Conservation (phyloP, 1,284 basidiomycete genomes). For the Pyrrhoderma noxium region DNA sequence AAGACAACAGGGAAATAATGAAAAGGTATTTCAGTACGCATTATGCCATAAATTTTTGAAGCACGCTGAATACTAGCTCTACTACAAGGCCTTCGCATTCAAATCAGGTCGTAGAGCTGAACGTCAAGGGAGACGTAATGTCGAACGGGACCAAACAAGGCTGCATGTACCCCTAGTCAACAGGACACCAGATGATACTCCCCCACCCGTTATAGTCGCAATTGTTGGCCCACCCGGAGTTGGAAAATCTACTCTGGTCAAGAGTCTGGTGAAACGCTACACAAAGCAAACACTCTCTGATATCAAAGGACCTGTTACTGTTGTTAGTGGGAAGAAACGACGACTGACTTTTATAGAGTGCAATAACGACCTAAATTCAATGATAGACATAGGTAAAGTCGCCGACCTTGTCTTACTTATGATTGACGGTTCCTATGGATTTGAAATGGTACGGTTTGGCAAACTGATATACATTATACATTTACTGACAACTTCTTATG, state of each 20-base stretch:
- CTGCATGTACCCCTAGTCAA: conserved; percentile 96
- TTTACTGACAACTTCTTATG: not conserved
- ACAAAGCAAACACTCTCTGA: conserved; percentile 93
- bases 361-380: conserved; percentile 95
- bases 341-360: conserved; percentile 95
- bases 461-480: not conserved
- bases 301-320: conserved; percentile 90
- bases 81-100: conserved; percentile 84
- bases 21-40: conserved; percentile 56
- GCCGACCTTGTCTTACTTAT: conserved; percentile 94
- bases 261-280: conserved; percentile 86
- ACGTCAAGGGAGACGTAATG: conserved; percentile 82
- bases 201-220: conserved; percentile 94
- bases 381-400: conserved; percentile 97
- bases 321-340: conserved; percentile 89
- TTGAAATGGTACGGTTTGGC: conserved; percentile 80
- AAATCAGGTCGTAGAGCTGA: conserved; percentile 86
- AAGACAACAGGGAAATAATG: conserved; percentile 74
- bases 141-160: conserved; percentile 89
- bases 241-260: conserved; percentile 92
- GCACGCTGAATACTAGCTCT: too few species aligned
- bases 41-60: too few species aligned
- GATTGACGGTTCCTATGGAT: conserved; percentile 97
- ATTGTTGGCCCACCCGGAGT: conserved; percentile 96
- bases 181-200: conserved; percentile 85